phyloP scores from a whole-genome alignment of 2,329 filamentous ascomycete genomes.

The Pestalotiopsis sp. region DNA sequence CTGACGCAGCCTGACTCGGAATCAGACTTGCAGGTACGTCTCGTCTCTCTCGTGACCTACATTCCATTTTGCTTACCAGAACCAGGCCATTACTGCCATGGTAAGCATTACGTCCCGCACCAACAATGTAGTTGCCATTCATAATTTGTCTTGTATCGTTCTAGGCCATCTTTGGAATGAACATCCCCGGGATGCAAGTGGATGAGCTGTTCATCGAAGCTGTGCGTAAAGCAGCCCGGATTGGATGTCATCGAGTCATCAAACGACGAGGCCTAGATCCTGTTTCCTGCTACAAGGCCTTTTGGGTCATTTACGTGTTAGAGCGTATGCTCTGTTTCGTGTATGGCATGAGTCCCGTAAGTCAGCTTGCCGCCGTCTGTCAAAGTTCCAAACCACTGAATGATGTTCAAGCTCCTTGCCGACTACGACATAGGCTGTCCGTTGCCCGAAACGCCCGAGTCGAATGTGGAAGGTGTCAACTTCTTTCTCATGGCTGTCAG shows the following conservation, averaged over 20 bases:
- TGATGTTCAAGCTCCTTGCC: neutral
- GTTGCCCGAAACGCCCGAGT: constrained; percentile 4
- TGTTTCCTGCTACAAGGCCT: neutral
- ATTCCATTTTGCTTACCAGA: neutral
- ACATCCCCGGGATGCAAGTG: constrained; percentile 8
- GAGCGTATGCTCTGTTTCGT: constrained; percentile 9
- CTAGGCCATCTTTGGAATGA: constrained; percentile 10
- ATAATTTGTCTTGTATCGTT: neutral
- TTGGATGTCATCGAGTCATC: constrained; percentile 4
- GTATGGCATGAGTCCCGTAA: constrained; percentile 4
- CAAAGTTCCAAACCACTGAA: neutral
- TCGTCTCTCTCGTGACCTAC: neutral
- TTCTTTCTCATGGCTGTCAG: constrained; percentile 6
- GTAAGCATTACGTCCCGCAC: neutral
- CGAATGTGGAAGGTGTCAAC: constrained; percentile 6
- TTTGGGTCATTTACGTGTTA: constrained; percentile 8
- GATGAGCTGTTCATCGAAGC: constrained; percentile 7
- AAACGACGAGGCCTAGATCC: neutral
- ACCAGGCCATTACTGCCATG: constrained; percentile 9
- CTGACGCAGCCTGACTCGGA: neutral
- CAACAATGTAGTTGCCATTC: neutral
- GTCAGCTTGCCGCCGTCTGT: neutral
- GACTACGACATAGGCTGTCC: constrained; percentile 14
- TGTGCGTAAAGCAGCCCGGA: neutral
- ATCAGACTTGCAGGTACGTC: constrained; percentile 1